Evolutionary conservation across 1,139 yeast genomes (phyloP).

Genomic region (Magnusiomyces fungicola): DNA sequence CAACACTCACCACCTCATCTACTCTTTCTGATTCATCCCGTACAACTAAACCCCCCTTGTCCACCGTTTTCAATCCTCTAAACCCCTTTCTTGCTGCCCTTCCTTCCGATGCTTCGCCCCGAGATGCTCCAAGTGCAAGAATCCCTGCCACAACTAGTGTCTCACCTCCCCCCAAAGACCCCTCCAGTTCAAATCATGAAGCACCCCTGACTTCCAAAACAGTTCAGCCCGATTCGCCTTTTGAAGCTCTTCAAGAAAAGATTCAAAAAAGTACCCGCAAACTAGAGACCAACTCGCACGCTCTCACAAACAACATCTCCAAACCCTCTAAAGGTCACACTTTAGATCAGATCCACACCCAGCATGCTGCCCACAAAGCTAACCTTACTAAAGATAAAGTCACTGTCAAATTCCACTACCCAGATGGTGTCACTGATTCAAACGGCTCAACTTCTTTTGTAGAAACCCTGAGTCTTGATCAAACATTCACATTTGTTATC

Average conservation of each 20-base stretch:
- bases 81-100: background rate
- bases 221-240: background rate
- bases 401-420: background rate
- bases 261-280: background rate
- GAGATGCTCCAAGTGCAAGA: background rate
- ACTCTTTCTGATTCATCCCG: too few species aligned
- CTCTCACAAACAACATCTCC: background rate
- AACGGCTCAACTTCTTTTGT: background rate
- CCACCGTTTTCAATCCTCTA: constrained; percentile 4
- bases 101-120: background rate
- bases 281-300: background rate
- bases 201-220: background rate
- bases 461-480: background rate
- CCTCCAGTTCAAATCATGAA: background rate
- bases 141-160: background rate
- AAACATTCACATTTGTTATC: constrained; percentile 4
- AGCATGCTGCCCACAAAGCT: background rate
- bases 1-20: background rate
- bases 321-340: background rate
- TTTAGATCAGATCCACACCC: background rate
- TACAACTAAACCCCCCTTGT: background rate
- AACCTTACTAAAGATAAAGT: background rate
- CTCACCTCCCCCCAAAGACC: background rate
- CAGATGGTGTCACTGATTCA: background rate
- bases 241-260: background rate